phyloP scores from a whole-genome alignment of 805 yeast species.

The Metschnikowia proteae region DNA sequence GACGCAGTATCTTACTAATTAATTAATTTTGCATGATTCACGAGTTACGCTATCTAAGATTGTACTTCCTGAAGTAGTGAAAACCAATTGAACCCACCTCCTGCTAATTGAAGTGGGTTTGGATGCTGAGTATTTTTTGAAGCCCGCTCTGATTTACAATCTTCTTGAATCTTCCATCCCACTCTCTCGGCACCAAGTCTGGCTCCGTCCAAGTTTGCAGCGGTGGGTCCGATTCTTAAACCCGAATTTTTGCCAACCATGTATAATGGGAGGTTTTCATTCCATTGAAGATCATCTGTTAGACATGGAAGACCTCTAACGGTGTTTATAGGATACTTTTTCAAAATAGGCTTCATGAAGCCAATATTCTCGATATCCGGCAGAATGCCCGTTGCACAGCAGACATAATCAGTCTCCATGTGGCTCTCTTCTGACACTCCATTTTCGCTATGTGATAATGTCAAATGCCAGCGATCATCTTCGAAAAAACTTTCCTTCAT shows the following conservation, averaged over 20 bases:
- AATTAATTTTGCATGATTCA: not conserved
- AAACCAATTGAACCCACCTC: conserved; percentile 11
- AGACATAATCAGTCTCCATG: conserved; percentile 27
- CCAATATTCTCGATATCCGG: conserved; percentile 27
- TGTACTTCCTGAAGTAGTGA: conserved; percentile 11
- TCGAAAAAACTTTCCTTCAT: conserved; percentile 27
- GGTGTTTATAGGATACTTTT: conserved; percentile 26
- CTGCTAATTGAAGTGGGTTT: conserved; percentile 10
- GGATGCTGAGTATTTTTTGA: not conserved
- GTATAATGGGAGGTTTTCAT: conserved; percentile 34
- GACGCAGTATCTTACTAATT: conserved; percentile 35
- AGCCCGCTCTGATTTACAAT: conserved; percentile 3
- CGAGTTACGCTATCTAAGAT: not conserved
- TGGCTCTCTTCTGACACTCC: conserved; percentile 4
- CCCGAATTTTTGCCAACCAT: conserved; percentile 43
- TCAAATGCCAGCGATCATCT: conserved; percentile 25
- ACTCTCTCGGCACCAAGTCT: conserved; percentile 43
- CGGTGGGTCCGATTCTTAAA: conserved; percentile 41
- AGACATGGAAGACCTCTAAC: conserved; percentile 41
- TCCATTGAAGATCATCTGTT: conserved; percentile 44
- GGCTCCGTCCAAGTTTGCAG: conserved; percentile 47
- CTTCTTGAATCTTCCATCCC: conserved; percentile 34
- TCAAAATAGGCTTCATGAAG: conserved; percentile 28
- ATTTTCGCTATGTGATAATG: conserved; percentile 10
- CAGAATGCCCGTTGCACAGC: conserved; percentile 41